A percentile compares a stretch with the other conserved stretches of the same genome.
These are phyloP conservation scores for Abrus precatorius DNA, from an alignment of 306 rosid species.

Conservation along the genomic window DNA sequence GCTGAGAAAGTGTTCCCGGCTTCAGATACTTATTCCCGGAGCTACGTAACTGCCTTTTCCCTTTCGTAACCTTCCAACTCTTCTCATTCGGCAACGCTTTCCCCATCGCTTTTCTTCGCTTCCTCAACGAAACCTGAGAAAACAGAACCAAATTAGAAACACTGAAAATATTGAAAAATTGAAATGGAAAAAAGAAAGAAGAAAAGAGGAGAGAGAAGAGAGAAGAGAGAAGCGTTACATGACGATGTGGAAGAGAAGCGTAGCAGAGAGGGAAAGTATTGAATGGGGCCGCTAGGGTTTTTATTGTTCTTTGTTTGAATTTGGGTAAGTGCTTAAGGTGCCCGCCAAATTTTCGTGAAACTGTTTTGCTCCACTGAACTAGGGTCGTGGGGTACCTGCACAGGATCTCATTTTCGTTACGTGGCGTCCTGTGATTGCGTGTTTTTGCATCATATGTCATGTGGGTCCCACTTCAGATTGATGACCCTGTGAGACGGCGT, in stretches of 20 bases:
- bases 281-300: conserved; percentile 67
- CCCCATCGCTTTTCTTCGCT: conserved; percentile 59
- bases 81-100: conserved; percentile 69
- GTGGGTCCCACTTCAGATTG: conserved; percentile 26
- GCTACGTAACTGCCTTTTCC: conserved; percentile 56
- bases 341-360: conserved; percentile 78
- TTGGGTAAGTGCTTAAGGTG: conserved; percentile 49
- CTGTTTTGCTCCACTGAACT: conserved; percentile 42
- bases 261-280: background rate
- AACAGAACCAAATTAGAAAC: background rate
- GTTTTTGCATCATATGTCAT: background rate
- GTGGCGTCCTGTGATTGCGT: background rate
- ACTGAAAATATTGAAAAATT: background rate
- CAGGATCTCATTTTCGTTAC: conserved; percentile 8
- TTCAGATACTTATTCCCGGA: conserved; percentile 72
- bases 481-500: conserved; percentile 52
- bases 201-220: background rate
- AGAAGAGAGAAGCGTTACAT: background rate
- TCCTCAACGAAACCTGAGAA: conserved; percentile 14
- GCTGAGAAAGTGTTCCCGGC: conserved; percentile 91
- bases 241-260: background rate
- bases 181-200: background rate
- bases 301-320: conserved; percentile 64
- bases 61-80: conserved; percentile 57
- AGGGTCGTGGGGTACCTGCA: conserved; percentile 44